phyloP scores from a whole-genome alignment of 2,329 filamentous ascomycete genomes.

The Aphanocladium album region DNA sequence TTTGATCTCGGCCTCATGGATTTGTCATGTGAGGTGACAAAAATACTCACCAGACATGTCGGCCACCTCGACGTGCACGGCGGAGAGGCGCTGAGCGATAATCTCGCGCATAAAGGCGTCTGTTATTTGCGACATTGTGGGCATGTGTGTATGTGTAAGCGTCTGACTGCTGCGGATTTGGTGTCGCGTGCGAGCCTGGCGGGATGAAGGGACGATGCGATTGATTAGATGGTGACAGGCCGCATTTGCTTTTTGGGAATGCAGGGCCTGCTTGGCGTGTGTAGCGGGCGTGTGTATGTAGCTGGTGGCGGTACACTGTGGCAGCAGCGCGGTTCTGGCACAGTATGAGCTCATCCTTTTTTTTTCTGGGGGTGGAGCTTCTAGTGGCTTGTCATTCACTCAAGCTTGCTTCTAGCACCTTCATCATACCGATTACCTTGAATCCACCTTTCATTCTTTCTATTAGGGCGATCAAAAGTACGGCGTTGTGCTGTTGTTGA shows the following conservation, averaged over 20 bases:
- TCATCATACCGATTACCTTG: neutral
- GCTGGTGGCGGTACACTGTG: conserved; percentile 4
- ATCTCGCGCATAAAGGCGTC: conserved; percentile 65
- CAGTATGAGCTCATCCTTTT: conserved; percentile 31
- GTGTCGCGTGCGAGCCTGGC: neutral
- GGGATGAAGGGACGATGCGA: conserved; percentile 22
- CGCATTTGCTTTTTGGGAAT: conserved; percentile 17
- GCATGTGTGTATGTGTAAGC: neutral
- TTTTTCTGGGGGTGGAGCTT: conserved; percentile 7
- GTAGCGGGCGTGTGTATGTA: conserved; percentile 16
- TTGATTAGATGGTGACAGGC: conserved; percentile 30
- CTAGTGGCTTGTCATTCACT: neutral
- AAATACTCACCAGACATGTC: conserved; percentile 76
- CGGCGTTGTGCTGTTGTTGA: neutral
- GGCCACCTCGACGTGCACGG: conserved; percentile 77
- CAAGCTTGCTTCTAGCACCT: neutral
- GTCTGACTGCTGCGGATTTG: neutral
- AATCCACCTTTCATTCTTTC: neutral
- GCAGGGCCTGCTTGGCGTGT: neutral
- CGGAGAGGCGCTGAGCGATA: conserved; percentile 64
- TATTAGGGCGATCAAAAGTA: neutral
- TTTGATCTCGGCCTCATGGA: neutral
- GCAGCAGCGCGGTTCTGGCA: conserved; percentile 19
- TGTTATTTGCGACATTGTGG: conserved; percentile 59
- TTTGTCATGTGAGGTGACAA: neutral